A percentile compares a stretch with the other conserved stretches of the same genome.
Evolutionary conservation across 805 yeast species (phyloP).

Genomic region (Saturnispora kantuleensis): DNA sequence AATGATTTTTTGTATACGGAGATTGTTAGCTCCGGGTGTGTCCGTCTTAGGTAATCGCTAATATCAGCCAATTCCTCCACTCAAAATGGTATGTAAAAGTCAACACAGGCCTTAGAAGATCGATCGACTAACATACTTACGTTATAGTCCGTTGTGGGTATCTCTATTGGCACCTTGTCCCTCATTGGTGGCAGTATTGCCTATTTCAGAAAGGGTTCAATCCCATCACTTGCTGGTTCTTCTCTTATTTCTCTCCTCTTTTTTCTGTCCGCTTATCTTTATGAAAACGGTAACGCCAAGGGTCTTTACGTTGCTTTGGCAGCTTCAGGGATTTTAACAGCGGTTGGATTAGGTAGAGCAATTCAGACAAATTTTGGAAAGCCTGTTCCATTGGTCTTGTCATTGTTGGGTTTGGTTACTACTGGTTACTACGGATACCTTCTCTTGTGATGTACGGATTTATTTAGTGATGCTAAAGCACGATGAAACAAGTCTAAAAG

Average conservation of each 20-base stretch:
- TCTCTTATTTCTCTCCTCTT: constrained; percentile 45
- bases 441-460: background rate
- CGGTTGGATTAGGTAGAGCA: constrained; percentile 61
- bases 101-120: background rate
- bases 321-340: constrained; percentile 53
- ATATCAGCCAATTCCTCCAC: no score
- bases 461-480: background rate
- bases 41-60: no score
- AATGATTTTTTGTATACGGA: no score
- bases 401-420: constrained; percentile 53
- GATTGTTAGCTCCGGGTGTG: no score
- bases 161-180: constrained; percentile 17
- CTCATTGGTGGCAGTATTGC: constrained; percentile 27
- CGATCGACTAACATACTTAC: background rate
- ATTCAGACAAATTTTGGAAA: constrained; percentile 45
- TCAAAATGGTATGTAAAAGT: background rate
- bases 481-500: background rate
- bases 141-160: constrained; percentile 1
- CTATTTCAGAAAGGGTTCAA: constrained; percentile 48
- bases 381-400: constrained; percentile 65
- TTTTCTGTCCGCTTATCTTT: constrained; percentile 66
- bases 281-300: constrained; percentile 61
- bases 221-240: constrained; percentile 79
- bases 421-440: constrained; percentile 53
- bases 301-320: constrained; percentile 77